Base-by-base conservation (phyloP, 257 asterid species). In the Gentiana dahurica region DNA sequence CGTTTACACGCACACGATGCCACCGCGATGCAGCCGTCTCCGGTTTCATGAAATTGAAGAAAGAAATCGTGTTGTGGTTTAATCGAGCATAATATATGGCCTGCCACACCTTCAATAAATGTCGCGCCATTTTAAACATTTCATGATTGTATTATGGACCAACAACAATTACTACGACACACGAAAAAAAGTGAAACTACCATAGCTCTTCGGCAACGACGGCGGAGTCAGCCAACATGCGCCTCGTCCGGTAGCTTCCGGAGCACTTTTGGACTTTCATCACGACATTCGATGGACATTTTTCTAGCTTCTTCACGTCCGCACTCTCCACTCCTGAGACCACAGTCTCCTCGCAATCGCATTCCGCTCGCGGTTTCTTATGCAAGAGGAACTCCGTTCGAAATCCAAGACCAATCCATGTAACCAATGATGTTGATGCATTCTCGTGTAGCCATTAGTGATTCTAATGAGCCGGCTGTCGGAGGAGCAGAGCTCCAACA, bases 201-300 rank as follows among this genome's bases (percentile, higher is more conserved):
- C 97, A 87, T 57, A 91, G 86, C 69, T 85, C 94, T 71, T 83
- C 98, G 9, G 84, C 97, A 41, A 62, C 46, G 47, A 91, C 94
- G 46, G 98, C 97, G 51, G 95, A 83, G 68, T 91, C 98, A 0
- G 98, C 98, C 68, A 87, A 73, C 97, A 83, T 91, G 64, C 98
- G 95, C 58, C 94, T 85, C 4, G 97, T 91, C 38, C 97, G 90
- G 38, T 91, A 87, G 52, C 98, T 68, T 70, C 97, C 68, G 57
- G 87, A 91, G 52, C 73, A 90, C 86, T 91, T 91, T 84, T 87
- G 98, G 38, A 91, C 65, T 63, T 61, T 78, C 94, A 75, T 85
- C 35, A 94, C 96, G 13, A 96, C 95, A 57, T 45, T 55, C 53
- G 66, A 68, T 35, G 75, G 43, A 51, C 67, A 73, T 49, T 70